Evolutionary conservation across 2,329 filamentous ascomycete species (phyloP).

Genomic region (Escovopsis sp.): DNA sequence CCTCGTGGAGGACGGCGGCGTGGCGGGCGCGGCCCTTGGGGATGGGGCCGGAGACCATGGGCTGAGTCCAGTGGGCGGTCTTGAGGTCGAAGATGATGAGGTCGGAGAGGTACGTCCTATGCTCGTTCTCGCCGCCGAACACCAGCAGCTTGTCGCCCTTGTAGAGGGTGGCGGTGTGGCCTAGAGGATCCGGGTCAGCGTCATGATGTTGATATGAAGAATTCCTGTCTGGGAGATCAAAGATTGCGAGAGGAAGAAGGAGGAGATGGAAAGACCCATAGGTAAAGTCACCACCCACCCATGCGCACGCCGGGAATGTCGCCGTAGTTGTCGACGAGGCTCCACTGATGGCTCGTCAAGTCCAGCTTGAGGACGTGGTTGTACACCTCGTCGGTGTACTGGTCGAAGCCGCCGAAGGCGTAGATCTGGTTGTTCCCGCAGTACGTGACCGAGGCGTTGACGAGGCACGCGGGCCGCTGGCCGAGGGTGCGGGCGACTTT

Average conservation of each 20-base stretch:
- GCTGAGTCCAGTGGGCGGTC: constrained; percentile 89
- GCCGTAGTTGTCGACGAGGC: constrained; percentile 92
- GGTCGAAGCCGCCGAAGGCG: constrained; percentile 95
- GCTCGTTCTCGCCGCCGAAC: constrained; percentile 96
- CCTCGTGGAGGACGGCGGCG: constrained; percentile 85
- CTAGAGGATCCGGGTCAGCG: constrained; percentile 30
- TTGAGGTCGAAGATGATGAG: constrained; percentile 92
- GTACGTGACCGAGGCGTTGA: constrained; percentile 98
- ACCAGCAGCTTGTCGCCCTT: constrained; percentile 90
- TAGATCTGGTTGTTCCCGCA: constrained; percentile 96
- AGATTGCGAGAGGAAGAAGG: too few relatives aligned
- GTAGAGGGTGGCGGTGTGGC: constrained; percentile 88
- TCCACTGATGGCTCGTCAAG: constrained; percentile 81
- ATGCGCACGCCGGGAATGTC: constrained; percentile 95
- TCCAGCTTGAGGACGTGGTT: constrained; percentile 91
- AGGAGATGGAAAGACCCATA: too few relatives aligned
- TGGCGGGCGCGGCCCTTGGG: constrained; percentile 86
- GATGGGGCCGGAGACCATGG: constrained; percentile 66
- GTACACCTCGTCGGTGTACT: constrained; percentile 97
- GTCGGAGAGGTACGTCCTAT: constrained; percentile 87
- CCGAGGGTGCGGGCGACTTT: constrained; percentile 66
- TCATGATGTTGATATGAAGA: neutral
- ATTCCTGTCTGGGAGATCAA: too few relatives aligned
- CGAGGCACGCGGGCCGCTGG: constrained; percentile 78
- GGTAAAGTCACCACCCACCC: constrained; percentile 59